Percentiles rank a stretch among this genome's conserved stretches.
phyloP scores from a whole-genome alignment of 192 early-diverging fungal species.

The Backusella parvicylindrica region DNA sequence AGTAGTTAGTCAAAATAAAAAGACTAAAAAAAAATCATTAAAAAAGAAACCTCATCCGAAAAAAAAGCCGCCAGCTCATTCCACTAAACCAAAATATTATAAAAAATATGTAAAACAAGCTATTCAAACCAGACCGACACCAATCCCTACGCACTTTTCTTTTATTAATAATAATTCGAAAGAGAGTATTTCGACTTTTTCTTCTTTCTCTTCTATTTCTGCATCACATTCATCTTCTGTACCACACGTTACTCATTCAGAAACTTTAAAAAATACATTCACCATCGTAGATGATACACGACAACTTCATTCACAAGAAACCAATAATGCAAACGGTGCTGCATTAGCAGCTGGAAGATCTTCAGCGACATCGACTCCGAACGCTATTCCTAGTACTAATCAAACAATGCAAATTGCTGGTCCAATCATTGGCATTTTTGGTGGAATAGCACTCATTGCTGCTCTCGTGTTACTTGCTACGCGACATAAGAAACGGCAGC shows the following conservation, averaged over 20 bases:
- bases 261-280: not conserved
- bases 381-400: not conserved
- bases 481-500: not conserved
- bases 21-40: not conserved
- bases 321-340: not conserved
- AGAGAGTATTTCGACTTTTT: not conserved
- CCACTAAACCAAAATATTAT: not conserved
- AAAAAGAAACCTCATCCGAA: not conserved
- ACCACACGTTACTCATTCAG: not conserved
- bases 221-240: not conserved
- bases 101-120: not conserved
- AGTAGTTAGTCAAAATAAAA: not conserved
- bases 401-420: constrained; percentile 4
- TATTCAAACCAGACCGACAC: not conserved
- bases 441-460: not conserved
- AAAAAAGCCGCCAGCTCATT: not conserved
- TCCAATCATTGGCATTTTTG: not conserved
- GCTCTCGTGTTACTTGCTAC: not conserved
- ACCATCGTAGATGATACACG: not conserved
- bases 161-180: not conserved
- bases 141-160: not conserved
- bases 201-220: not conserved
- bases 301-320: not conserved
- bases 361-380: not conserved
- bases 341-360: not conserved